phyloP scores from a whole-genome alignment of 2,329 filamentous ascomycete species.

The Fusarium sororula region DNA sequence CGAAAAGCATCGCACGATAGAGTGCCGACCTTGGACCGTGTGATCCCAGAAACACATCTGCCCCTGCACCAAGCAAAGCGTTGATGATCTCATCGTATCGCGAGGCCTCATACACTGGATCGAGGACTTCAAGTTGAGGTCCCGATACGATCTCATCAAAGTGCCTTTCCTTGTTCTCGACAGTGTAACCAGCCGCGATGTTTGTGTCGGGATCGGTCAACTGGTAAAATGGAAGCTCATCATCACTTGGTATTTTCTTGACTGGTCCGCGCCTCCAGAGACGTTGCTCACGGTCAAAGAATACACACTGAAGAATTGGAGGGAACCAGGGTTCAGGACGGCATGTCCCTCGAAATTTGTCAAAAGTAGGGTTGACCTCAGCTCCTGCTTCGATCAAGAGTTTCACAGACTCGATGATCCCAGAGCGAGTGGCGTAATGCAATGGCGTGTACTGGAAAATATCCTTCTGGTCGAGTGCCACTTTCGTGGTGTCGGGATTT shows the following conservation, averaged over 20 bases:
- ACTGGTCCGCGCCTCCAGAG: slow-evolving; percentile 13
- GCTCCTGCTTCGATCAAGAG: slow-evolving; percentile 26
- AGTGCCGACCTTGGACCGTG: not conserved
- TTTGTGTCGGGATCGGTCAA: not conserved
- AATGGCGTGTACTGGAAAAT: slow-evolving; percentile 21
- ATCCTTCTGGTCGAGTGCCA: slow-evolving; percentile 20
- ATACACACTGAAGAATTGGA: slow-evolving; percentile 31
- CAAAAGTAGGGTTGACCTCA: slow-evolving; percentile 6
- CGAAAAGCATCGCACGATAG: slow-evolving; percentile 17
- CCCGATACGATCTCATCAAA: not conserved
- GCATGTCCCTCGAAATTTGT: not conserved
- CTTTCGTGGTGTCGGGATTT: not conserved
- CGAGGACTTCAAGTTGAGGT: not conserved
- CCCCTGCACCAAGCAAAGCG: slow-evolving; percentile 14
- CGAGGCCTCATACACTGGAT: not conserved
- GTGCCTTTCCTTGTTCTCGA: not conserved
- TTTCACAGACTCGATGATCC: slow-evolving; percentile 14
- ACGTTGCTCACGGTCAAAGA: slow-evolving; percentile 14
- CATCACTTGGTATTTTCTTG: not conserved
- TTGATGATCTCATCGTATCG: slow-evolving; percentile 24
- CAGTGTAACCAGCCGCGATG: not conserved
- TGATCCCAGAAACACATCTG: not conserved
- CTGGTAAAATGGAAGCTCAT: not conserved
- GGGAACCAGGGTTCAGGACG: slow-evolving; percentile 21
- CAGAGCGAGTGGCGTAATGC: slow-evolving; percentile 31